A percentile compares a stretch with the other conserved stretches of the same genome.
phyloP scores from a whole-genome alignment of 805 yeast species.

The Wickerhamomyces queroliae region DNA sequence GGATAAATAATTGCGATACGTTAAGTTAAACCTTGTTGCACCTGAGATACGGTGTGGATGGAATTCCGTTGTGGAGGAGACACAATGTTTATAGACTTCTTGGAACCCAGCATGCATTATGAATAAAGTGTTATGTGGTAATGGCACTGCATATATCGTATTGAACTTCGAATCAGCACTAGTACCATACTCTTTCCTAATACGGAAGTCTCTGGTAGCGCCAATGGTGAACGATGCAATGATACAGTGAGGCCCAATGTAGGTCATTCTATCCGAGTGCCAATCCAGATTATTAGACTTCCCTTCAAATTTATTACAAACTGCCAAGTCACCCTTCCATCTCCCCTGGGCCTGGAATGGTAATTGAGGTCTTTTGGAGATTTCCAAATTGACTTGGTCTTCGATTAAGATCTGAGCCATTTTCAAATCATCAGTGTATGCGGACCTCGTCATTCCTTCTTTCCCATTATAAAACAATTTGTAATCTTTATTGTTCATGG shows the following conservation, averaged over 20 bases:
- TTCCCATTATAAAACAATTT: constrained; percentile 38
- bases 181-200: constrained; percentile 39
- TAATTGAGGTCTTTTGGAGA: constrained; percentile 23
- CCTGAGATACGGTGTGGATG: constrained; percentile 45
- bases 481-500: constrained; percentile 11
- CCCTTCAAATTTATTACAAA: constrained; percentile 50
- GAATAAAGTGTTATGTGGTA: constrained; percentile 64
- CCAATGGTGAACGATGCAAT: constrained; percentile 70
- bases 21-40: constrained; percentile 50
- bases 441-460: constrained; percentile 19
- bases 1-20: constrained; percentile 52
- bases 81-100: constrained; percentile 66
- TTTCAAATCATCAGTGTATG: constrained; percentile 35
- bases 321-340: constrained; percentile 52
- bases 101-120: constrained; percentile 80
- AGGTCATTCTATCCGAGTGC: constrained; percentile 72
- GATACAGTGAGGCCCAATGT: constrained; percentile 65
- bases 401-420: constrained; percentile 34
- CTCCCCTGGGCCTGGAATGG: constrained; percentile 31
- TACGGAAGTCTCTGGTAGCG: constrained; percentile 59
- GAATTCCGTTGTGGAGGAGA: constrained; percentile 39
- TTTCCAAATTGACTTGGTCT: constrained; percentile 32
- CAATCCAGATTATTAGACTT: constrained; percentile 53
- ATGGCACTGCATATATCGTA: constrained; percentile 44
- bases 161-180: constrained; percentile 19